Percentiles rank a stretch among this genome's conserved stretches.
Evolutionary conservation across 139 green algal species (phyloP).

Genomic region (Zygnema circumcarinatum): DNA sequence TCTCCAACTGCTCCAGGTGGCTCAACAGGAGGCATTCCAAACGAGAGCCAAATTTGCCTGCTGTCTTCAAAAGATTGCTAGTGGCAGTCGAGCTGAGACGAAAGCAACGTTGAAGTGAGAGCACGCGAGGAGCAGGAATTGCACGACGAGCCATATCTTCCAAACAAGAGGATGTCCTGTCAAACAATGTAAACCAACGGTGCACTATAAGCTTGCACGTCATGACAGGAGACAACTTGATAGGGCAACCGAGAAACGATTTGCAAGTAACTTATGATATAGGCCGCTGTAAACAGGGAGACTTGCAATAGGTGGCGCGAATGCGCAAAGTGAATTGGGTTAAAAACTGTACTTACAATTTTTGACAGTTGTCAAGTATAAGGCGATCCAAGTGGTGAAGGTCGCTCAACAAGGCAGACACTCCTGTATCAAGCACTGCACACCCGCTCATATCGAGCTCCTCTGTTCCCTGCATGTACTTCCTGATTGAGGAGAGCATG

Average conservation of each 20-base stretch:
- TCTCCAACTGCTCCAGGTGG: slow-evolving; percentile 1
- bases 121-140: background rate
- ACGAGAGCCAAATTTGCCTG: background rate
- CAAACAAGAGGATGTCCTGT: background rate
- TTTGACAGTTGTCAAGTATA: slow-evolving; percentile 4
- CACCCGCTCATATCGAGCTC: slow-evolving; percentile 16
- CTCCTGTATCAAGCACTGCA: background rate
- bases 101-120: slow-evolving; percentile 74
- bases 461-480: background rate
- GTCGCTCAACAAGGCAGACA: background rate
- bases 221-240: too few relatives aligned
- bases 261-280: too few relatives aligned
- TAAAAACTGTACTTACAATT: too few relatives aligned
- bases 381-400: background rate
- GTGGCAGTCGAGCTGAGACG: slow-evolving; percentile 64
- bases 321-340: too few relatives aligned
- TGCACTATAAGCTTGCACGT: too few relatives aligned
- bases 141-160: background rate
- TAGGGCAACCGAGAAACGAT: too few relatives aligned
- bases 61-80: slow-evolving; percentile 59
- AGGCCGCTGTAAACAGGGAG: too few relatives aligned
- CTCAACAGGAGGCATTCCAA: slow-evolving; percentile 37
- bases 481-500: background rate
- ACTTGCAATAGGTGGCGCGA: too few relatives aligned
- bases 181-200: background rate